Evolutionary conservation across 495 filamentous ascomycete species (phyloP), one percentile per base, ranked within the genome.

Genomic region (Aspergillus asperescens): DNA sequence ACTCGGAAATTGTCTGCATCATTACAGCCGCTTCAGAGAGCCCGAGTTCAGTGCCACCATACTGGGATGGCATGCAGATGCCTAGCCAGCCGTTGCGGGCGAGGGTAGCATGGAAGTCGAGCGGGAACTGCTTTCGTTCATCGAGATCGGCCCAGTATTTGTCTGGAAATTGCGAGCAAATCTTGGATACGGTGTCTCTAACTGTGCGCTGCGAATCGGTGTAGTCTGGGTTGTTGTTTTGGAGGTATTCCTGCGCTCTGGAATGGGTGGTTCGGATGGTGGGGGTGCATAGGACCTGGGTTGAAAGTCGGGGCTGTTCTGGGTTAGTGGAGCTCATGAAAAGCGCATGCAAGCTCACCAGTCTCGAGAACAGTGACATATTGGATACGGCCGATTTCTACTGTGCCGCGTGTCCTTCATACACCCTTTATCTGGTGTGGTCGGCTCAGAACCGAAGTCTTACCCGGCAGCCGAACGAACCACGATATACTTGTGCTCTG

Each of bases 1-100:
- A 74, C 70, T 84, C 82, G 23, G 80, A 72, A 31, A 86, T 84
- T n/a, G 82, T 83, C 58, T 87, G 83, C 64, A 87, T 70, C 81
- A 87, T 84, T 72, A 85, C 80, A 0, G 81, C 82, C 6, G 84
- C 83, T 57, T 86, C 83, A 19, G 79, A 77, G 48, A 87, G 83
- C 22, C 83, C 84, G 28, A 88, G 64, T 2, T 79, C 79, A 20
- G 80, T 65, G 4, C 83, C 84, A 24, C 84, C 83, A 2, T 85
- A 73, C 8, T 77, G 66, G 58, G 80, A 74, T 1, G 81, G 81
- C 37, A 86, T 67, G 3, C 82, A 81, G 52, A 86, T 84, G 12
- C 84, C 83, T n/a, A 88, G 75, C 81, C 82, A 87, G 5, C 83
- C 81, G 56, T 79, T 79, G 40, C 75, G 73, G 34, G 83, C 79